Base-by-base conservation (phyloP, 805 yeast genomes). In the Candida quercuum region DNA sequence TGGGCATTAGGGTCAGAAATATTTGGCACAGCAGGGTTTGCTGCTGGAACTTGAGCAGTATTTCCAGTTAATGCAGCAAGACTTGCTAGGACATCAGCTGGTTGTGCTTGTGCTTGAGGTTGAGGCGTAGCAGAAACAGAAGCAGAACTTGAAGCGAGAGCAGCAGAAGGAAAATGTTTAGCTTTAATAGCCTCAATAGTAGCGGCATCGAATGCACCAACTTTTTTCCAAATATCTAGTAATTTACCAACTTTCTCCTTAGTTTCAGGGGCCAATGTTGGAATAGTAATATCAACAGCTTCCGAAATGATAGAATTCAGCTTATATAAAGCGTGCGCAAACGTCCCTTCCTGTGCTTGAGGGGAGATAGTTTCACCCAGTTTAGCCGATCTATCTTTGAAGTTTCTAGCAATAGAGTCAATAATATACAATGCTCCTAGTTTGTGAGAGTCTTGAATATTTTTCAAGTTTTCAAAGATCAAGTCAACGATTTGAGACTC, bases 201-300 rank as follows among this genome's bases (percentile, higher is more conserved):
- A 28, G 69, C 67, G 30, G 74, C 72, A 38, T 69, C 68, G 63
- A 93, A 91, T 13, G 96, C 83, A 30, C 76, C 78, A 26, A 88
- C 82, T 46, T 86, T 78, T 48, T 78, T 86, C 99, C 99, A 93
- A 52, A 93, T 89, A 46, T 86, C 95, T 47, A 93, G 74, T 49
- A 93, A 71, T 62, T 88, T 91, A 52, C 79, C 68, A 49, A 88
- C 76, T 60, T 89, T 93, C 41, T 78, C 87, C 56, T 61, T 74
- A 61, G 68, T 84, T 55, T 70, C 84, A 38, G 64, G 69, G 42
- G 71, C 63, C 43, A 76, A 67, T 42, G 71, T 75, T 29, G 72
- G 67, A 46, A 81, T 61, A 22, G 86, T 77, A 49, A 80, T 81
- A 45, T 75, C 77, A 43, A 86, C 60, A 39, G 86, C 59, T 31